These are phyloP conservation scores for Venturia asperata DNA, from an alignment of 2,329 filamentous ascomycete genomes.

Conservation along the genomic window DNA sequence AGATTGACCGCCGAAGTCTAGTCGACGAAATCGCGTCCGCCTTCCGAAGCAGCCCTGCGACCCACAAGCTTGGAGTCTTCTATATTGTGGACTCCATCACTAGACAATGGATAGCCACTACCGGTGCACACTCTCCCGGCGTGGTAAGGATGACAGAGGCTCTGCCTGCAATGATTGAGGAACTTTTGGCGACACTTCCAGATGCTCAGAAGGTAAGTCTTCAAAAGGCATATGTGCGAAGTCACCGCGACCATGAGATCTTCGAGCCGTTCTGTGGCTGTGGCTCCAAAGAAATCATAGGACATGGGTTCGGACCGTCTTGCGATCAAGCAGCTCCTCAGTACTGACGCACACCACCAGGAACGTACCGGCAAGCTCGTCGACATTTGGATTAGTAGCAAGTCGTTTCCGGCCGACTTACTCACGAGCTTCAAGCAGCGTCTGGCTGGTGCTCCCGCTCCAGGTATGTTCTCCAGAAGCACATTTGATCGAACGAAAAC, in stretches of 20 bases:
- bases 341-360: slow-evolving; percentile 47
- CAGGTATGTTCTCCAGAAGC: not conserved
- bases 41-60: slow-evolving; percentile 88
- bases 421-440: slow-evolving; percentile 78
- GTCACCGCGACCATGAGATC: not conserved
- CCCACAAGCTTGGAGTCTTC: slow-evolving; percentile 96
- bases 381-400: slow-evolving; percentile 96
- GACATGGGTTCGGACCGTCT: not conserved
- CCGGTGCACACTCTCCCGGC: slow-evolving; percentile 90
- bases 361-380: slow-evolving; percentile 93
- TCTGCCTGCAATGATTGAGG: slow-evolving; percentile 88
- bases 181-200: slow-evolving; percentile 81
- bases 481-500: not conserved
- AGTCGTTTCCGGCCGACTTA: slow-evolving; percentile 78
- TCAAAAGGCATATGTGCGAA: slow-evolving; percentile 21
- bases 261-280: too few species aligned
- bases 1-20: slow-evolving; percentile 11
- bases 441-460: slow-evolving; percentile 48
- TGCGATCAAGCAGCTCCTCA: not conserved
- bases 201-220: slow-evolving; percentile 93
- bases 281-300: not conserved
- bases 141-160: slow-evolving; percentile 95
- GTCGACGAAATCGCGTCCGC: slow-evolving; percentile 50
- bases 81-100: slow-evolving; percentile 99
- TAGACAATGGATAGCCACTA: slow-evolving; percentile 90